Evolutionary conservation across 1,284 basidiomycete genomes (phyloP), one percentile per base, ranked within the genome.

Genomic region (Termitomyces sp.): DNA sequence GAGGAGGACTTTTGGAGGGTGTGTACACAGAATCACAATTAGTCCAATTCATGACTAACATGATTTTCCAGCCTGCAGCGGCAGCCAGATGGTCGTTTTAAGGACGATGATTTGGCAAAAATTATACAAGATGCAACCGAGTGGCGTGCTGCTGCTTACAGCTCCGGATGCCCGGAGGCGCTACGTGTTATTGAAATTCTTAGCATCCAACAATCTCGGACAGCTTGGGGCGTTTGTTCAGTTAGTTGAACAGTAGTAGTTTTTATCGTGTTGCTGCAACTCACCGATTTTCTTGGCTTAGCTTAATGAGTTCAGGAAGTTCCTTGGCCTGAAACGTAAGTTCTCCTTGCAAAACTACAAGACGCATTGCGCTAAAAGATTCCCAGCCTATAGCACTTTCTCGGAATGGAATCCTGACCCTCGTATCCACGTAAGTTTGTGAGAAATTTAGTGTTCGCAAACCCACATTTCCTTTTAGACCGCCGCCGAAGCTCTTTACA

Each of bases 381-480:
- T 10, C 73, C 72, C 46, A 84, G 83, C 81, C 5, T 88, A 86
- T 62, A 64, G 63, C 21, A 75, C 61, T 34, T 92, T 93, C 70
- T 65, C 78, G 63, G 88, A 93, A 59, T 94, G 92, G 92, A 94
- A 92, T 65, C 73, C 80, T 0, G 78, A 90, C 60, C 69, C 77
- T 8, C 72, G 76, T 46, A 82, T 94, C 52, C 71, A 82, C 49
- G 82, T 86, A 61, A 64, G 81, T 65, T 5, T 13, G 30, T 17
- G 24, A 24, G 9, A 24, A 13, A 15, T 21, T 30, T 5, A 15
- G 3, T 19, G 19, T 28, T 2, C 21, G 19, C 34, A 9, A 24
- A 13, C 19, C 41, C 10, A 49, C 17, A 26, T 34, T 5, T 15
- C 28, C 15, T 21, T 52, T 24, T 34, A 88, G 85, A 72, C 68